These are phyloP conservation scores for Podaxis sp. DNA, from an alignment of 768 basidiomycete genomes.

Conservation along the genomic window DNA sequence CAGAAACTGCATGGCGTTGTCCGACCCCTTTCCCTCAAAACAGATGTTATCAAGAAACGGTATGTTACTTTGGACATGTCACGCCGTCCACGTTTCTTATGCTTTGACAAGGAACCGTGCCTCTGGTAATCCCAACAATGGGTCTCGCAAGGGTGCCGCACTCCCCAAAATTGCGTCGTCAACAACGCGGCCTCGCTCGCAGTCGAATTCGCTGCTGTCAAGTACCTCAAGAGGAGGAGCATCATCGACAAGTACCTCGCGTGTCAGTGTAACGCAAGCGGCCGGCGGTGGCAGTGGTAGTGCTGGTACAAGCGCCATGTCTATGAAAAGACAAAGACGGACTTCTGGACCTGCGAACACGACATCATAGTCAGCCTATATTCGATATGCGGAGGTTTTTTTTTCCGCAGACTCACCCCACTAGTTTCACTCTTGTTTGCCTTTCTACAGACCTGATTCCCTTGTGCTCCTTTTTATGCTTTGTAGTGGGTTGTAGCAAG, in stretches of 20 bases:
- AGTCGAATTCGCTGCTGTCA: constrained; percentile 53
- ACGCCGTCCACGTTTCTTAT: constrained; percentile 1
- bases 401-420: constrained; percentile 10
- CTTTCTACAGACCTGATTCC: constrained; percentile 7
- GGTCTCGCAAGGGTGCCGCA: constrained; percentile 58
- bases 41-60: constrained; percentile 97
- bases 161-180: constrained; percentile 77
- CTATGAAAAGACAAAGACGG: constrained; percentile 81
- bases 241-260: constrained; percentile 24
- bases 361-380: constrained; percentile 14
- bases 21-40: constrained; percentile 91
- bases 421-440: constrained; percentile 7
- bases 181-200: constrained; percentile 68
- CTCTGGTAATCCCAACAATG: constrained; percentile 65
- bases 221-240: constrained; percentile 38
- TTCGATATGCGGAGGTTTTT: constrained; percentile 5
- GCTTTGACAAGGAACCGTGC: constrained; percentile 64
- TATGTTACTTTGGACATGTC: constrained; percentile 23
- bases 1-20: constrained; percentile 97
- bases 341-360: constrained; percentile 49
- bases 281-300: constrained; percentile 26
- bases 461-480: constrained; percentile 20
- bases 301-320: constrained; percentile 25
- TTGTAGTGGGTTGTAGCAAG: constrained; percentile 32
- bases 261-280: constrained; percentile 19